Conservation (phyloP, 2,329 filamentous ascomycete species). For the Aspergillus alliaceus region DNA sequence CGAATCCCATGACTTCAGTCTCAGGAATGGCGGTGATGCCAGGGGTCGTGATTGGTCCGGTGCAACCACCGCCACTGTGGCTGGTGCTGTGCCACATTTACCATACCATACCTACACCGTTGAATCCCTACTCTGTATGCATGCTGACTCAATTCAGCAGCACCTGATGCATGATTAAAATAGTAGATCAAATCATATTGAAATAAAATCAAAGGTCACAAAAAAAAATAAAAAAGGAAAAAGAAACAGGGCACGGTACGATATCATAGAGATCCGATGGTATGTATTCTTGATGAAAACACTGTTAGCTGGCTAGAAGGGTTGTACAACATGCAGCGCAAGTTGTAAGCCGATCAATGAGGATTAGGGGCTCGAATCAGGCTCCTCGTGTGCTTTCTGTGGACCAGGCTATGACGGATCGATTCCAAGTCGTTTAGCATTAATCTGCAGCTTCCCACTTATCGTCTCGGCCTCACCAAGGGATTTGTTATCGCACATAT, state of each 20-base stretch:
- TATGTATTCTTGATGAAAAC: no score
- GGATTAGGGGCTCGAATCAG: not conserved
- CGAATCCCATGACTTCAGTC: not conserved
- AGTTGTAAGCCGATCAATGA: conserved; percentile 8
- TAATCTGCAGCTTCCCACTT: conserved; percentile 14
- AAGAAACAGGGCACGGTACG: no score
- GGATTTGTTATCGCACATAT: not conserved
- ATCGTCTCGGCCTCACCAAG: not conserved
- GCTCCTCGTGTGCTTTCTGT: not conserved
- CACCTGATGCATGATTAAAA: not conserved
- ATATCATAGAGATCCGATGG: not conserved
- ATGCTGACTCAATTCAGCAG: no score
- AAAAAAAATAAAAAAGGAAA: no score
- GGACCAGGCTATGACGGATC: not conserved
- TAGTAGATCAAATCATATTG: not conserved
- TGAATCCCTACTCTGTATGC: no score
- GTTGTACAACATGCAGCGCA: conserved; percentile 5
- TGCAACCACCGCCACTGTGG: conserved; percentile 33
- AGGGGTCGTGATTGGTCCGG: conserved; percentile 25
- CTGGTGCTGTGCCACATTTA: conserved; percentile 14
- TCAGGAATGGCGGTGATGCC: conserved; percentile 33
- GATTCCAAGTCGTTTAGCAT: not conserved
- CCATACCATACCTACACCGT: not conserved
- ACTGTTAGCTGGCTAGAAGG: not conserved
- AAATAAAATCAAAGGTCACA: no score